Conservation (phyloP, 495 filamentous ascomycete species). For the Baudoinia panamericana region DNA sequence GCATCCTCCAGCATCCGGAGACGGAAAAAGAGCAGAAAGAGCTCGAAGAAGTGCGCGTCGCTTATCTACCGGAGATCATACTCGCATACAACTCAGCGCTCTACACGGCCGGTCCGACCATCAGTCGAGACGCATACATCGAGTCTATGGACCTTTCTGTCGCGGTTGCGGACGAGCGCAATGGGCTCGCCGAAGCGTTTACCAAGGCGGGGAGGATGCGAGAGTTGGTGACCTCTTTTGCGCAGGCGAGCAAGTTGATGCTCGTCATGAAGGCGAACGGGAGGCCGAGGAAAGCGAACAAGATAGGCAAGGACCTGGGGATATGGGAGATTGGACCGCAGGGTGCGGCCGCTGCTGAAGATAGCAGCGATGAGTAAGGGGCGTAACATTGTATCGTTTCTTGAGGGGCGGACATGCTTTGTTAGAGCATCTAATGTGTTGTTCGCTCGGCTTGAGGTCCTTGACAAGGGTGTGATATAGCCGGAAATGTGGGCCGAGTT, state of each 20-base stretch:
- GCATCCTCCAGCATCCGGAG: slow-evolving; percentile 6
- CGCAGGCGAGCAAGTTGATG: slow-evolving; percentile 58
- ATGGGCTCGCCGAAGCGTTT: slow-evolving; percentile 52
- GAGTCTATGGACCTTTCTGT: slow-evolving; percentile 69
- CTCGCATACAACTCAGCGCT: slow-evolving; percentile 67
- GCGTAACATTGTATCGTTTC: no score
- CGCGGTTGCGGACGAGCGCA: slow-evolving; percentile 47
- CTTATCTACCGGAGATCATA: slow-evolving; percentile 69
- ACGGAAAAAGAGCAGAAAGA: slow-evolving; percentile 14
- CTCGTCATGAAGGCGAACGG: slow-evolving; percentile 44
- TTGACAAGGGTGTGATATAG: no score
- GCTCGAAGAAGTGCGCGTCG: slow-evolving; percentile 43
- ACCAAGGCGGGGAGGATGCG: slow-evolving; percentile 53
- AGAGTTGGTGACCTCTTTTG: slow-evolving; percentile 65
- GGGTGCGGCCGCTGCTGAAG: no score
- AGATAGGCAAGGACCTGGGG: slow-evolving; percentile 13
- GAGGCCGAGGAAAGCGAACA: slow-evolving; percentile 35
- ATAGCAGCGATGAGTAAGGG: no score
- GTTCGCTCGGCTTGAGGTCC: no score
- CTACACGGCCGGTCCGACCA: slow-evolving; percentile 50
- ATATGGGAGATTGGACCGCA: slow-evolving; percentile 16
- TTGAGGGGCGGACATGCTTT: no score
- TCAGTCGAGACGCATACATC: slow-evolving; percentile 51
- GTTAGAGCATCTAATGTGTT: no score
- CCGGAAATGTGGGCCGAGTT: no score